Evolutionary conservation across 2,329 filamentous ascomycete species (phyloP), one percentile per base, ranked within the genome.

Genomic region (Fusarium armeniacum): DNA sequence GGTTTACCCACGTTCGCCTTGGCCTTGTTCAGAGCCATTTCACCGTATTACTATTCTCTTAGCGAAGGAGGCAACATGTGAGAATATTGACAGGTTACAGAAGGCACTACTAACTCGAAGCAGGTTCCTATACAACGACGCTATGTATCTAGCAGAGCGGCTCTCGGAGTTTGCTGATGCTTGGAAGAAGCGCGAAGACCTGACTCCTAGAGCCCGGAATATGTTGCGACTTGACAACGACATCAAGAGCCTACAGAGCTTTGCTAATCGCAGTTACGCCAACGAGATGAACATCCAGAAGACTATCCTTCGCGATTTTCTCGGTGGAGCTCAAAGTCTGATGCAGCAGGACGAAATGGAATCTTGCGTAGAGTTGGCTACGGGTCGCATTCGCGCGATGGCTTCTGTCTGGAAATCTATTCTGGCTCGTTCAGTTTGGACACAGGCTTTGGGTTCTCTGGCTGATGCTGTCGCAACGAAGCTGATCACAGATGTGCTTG

Each of bases 21-120:
- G 44, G 91, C 92, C n/a, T 88, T 94, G 80, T 96, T 94, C 78
- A 85, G 93, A 51, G 92, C 92, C 5, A 88, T 93, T 3, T 91
- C 92, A 7, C 89, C 91, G 1, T 87, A 91, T 60, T 92, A 92
- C 74, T 96, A 96, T 76, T 83, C 87, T 1, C 82, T 87, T 16
- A 84, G 89, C 40, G 80, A 82, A 16, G 86, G 86, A 26, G 89
- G 89, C 26, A 91, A 88, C 71, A 91, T 92, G 89, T 90, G 79
- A 76, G 86, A 66, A 26, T 18, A 30, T 13, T 11, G 9, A 18
- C 16, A 18, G 11, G 1, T 12, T 6, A 24, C 32, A 5, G 5
- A 40, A 3, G 5, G 44, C 44, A 26, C 49, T 5, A 18, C 70
- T 74, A 11, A 74, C 46, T 3, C 3, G 5, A 28, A 32, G 8